Evolutionary conservation across 108 stramenopile species (phyloP).

Genomic region (Poteriospumella lacustris): DNA sequence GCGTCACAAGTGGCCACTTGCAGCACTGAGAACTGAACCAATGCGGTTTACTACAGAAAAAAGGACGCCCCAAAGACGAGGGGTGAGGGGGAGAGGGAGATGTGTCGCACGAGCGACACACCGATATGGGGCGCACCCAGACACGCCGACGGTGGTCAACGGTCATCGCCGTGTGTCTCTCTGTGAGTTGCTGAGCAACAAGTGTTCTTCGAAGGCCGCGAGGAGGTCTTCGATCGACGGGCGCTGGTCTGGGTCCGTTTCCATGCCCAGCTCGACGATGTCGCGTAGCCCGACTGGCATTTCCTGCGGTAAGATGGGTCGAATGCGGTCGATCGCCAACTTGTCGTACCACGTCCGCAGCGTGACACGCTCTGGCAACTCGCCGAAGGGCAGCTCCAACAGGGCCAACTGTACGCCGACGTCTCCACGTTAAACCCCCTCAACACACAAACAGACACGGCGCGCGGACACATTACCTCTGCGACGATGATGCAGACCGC

Average conservation of each 20-base stretch:
- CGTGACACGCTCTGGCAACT: background rate
- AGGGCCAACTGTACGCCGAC: background rate
- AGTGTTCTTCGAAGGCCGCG: too few relatives aligned
- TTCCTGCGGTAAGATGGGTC: background rate
- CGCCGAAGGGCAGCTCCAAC: slow-evolving; percentile 17
- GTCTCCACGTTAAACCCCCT: background rate
- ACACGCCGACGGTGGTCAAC: too few relatives aligned
- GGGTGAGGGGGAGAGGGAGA: too few relatives aligned
- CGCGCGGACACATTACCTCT: background rate
- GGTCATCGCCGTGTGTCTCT: too few relatives aligned
- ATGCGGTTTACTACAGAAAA: too few relatives aligned
- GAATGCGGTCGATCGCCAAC: background rate
- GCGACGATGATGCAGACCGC: background rate
- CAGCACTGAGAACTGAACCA: too few relatives aligned
- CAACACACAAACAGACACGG: background rate
- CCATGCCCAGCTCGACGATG: background rate
- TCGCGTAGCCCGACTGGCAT: background rate
- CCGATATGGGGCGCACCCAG: too few relatives aligned
- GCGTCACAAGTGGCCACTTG: too few relatives aligned
- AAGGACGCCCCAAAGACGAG: too few relatives aligned
- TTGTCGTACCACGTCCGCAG: background rate
- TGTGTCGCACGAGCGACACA: too few relatives aligned
- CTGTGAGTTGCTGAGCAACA: too few relatives aligned
- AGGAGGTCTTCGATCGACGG: background rate
- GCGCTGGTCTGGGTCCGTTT: background rate